Conservation (phyloP, 164 flowering plant genomes). For the Amborella trichopoda region DNA sequence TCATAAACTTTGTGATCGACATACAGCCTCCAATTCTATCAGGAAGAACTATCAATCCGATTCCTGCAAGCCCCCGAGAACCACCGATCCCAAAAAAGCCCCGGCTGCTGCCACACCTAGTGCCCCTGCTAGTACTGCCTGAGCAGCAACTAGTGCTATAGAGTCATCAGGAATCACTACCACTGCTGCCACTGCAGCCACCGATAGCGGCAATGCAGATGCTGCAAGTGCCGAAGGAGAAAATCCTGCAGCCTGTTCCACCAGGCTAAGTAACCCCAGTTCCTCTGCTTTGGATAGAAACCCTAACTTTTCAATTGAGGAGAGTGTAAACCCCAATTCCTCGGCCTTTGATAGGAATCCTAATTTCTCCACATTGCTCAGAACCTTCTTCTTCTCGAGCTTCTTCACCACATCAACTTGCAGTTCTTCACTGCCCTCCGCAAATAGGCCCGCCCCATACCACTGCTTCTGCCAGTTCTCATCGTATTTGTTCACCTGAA, state of each 20-base stretch:
- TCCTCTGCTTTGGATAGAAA: constrained; percentile 83
- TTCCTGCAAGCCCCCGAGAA: constrained; percentile 76
- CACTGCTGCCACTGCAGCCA: constrained; percentile 49
- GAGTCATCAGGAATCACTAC: constrained; percentile 86
- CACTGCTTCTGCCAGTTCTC: constrained; percentile 65
- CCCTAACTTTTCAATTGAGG: constrained; percentile 80
- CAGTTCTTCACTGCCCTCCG: constrained; percentile 60
- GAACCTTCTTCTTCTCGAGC: constrained; percentile 63
- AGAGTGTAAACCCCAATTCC: constrained; percentile 63
- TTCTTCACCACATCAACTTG: constrained; percentile 82
- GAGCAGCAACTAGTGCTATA: constrained; percentile 45
- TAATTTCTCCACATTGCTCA: constrained; percentile 76
- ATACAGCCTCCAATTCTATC: too few species aligned
- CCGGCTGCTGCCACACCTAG: constrained; percentile 47
- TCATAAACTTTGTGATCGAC: too few species aligned
- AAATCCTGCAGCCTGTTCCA: constrained; percentile 40
- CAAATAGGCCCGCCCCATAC: constrained; percentile 84
- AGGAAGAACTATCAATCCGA: too few species aligned
- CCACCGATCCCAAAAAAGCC: constrained; percentile 65
- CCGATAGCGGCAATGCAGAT: constrained; percentile 47
- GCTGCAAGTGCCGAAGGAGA: constrained; percentile 72
- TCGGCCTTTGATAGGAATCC: constrained; percentile 82
- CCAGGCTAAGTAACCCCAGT: constrained; percentile 65
- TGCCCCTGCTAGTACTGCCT: constrained; percentile 45
- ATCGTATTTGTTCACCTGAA: constrained; percentile 84